These are phyloP conservation scores for Pythium vanterpoolii DNA, from an alignment of 352 stramenopile genomes.

Conservation along the genomic window DNA sequence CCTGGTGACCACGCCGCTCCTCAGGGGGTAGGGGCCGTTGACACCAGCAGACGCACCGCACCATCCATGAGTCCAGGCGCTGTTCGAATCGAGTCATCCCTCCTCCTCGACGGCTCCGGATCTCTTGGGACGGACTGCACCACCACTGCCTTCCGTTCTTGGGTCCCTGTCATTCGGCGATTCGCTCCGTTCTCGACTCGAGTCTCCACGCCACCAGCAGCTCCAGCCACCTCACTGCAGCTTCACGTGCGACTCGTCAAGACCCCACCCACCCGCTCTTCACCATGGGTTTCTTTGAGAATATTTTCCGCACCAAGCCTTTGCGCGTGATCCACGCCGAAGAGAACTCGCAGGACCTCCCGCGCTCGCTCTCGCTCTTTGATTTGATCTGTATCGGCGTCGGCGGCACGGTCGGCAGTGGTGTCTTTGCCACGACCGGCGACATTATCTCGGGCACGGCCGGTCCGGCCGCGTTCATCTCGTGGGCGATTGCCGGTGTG, in stretches of 20 bases:
- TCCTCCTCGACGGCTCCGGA: background rate
- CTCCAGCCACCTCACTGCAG: too few relatives aligned
- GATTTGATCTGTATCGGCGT: slow-evolving; percentile 91
- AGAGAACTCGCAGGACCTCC: slow-evolving; percentile 62
- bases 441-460: slow-evolving; percentile 71
- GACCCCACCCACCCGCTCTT: background rate
- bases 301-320: slow-evolving; percentile 73
- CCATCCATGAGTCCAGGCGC: too few relatives aligned
- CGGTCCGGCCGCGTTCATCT: slow-evolving; percentile 78
- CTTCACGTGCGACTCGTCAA: background rate
- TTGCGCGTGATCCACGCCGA: slow-evolving; percentile 72
- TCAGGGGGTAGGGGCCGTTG: too few relatives aligned
- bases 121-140: background rate
- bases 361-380: slow-evolving; percentile 73
- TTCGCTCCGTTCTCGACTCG: background rate
- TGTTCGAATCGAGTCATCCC: slow-evolving; percentile 1
- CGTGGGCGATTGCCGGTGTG: slow-evolving; percentile 77
- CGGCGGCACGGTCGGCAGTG: slow-evolving; percentile 88
- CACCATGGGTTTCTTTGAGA: slow-evolving; percentile 40
- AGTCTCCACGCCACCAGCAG: background rate
- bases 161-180: slow-evolving; percentile 2
- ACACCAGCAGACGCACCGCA: too few relatives aligned
- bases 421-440: slow-evolving; percentile 88
- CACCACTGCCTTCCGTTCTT: background rate
- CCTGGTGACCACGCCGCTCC: too few relatives aligned